These are phyloP conservation scores for Microglena sp. DNA, from an alignment of 139 green algal species.

Conservation along the genomic window DNA sequence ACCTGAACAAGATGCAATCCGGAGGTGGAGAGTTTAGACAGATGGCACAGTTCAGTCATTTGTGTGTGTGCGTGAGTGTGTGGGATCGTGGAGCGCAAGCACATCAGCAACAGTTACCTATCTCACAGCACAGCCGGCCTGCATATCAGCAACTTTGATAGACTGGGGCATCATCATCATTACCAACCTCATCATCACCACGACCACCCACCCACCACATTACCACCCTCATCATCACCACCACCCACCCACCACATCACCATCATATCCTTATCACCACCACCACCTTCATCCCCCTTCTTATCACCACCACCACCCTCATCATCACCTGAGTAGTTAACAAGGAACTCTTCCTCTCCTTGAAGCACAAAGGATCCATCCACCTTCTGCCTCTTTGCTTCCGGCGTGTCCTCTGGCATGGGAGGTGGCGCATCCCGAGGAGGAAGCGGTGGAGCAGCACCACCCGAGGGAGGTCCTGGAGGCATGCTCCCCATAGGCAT, in stretches of 20 bases:
- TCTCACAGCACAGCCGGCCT: too few species aligned
- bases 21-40: neutral
- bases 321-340: slow-evolving; percentile 19
- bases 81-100: too few species aligned
- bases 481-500: neutral
- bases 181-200: too few species aligned
- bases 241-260: too few species aligned
- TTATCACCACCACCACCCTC: too few species aligned
- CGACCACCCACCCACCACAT: too few species aligned
- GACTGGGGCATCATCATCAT: too few species aligned
- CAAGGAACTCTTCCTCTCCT: slow-evolving; percentile 71
- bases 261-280: too few species aligned
- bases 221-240: too few species aligned
- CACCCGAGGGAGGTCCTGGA: slow-evolving; percentile 4
- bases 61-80: neutral
- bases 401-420: slow-evolving; percentile 35
- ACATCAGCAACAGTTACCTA: too few species aligned
- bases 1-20: slow-evolving; percentile 7
- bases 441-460: slow-evolving; percentile 6
- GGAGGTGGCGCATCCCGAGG: slow-evolving; percentile 23
- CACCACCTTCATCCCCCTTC: too few species aligned
- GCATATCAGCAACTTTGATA: too few species aligned
- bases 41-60: neutral
- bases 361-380: slow-evolving; percentile 57
- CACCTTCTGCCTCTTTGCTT: slow-evolving; percentile 43